Base-by-base conservation (phyloP, 805 yeast genomes). In the Jamesozyma lodderae region DNA sequence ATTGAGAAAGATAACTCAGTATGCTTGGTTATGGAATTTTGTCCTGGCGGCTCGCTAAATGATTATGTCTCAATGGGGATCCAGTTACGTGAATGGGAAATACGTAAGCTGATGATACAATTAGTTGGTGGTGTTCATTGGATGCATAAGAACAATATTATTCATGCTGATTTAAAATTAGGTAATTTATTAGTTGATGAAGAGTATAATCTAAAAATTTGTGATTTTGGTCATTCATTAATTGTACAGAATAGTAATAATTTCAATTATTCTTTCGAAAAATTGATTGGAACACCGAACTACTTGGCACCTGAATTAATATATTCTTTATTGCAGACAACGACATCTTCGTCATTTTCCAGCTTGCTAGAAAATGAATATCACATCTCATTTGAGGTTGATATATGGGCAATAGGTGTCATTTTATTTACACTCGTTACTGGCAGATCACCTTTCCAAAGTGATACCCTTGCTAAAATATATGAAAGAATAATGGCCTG, bases 371-470 rank as follows among this genome's bases (percentile, higher is more conserved):
- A 6, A 10, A 29, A 16, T 14, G 31, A 17, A 4, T 29, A 4
- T 29, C n/a, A 4, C 95, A 88, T 61, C 13, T 77, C 92, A 36
- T 86, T 77, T 55, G 95, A 86, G 59, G 95, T 86, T 35, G 98
- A 90, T 59, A 75, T 86, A 43, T 90, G 98, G 98, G 88, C 96
- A 6, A 77, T 85, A 47, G 98, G 98, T 42, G 81, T 90, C 42
- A 87, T 90, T 81, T 70, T 90, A 68, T 90, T 79, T 54, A 94
- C 96, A 3, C 72, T 90, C 63, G 67, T 90, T 34, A 70, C 80
- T 42, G 96, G 96, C 23, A 84, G 83, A 59, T 95, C 96, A 10
- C 96, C 97, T 1, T 88, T 90, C 66, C 96, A 88, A 64, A 83
- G 16, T 15, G 14, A 16, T 6, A 26, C 36, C 9, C 14, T 92